Base-by-base conservation (phyloP, 148 eudicot genomes). In the Cornus controversa region DNA sequence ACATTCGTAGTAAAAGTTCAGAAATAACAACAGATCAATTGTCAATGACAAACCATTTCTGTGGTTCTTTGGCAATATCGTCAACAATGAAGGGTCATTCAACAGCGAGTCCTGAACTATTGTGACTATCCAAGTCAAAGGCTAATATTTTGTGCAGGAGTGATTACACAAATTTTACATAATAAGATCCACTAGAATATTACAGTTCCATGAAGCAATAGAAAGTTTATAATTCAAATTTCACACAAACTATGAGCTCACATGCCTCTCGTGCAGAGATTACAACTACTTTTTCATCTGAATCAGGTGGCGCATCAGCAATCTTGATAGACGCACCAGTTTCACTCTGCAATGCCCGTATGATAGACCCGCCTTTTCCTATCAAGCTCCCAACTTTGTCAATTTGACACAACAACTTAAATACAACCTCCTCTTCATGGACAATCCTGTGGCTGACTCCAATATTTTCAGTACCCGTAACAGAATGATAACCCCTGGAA, bases 191-290 rank as follows among this genome's bases (percentile, higher is more conserved):
- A 16, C 11, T 4, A 47, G 34, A 42, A 71, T 25, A 24, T 69
- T 37, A 36, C 27, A 69, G 71, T 31, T 24, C n/a, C n/a, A n/a
- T 20, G 42, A 4, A 29, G 1, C 26, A 50, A 20, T 25, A 29
- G 71, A 47, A 75, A 50, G 20, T 66, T 16, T 26, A n/a, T n/a
- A n/a, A n/a, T n/a, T n/a, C n/a, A n/a, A n/a, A n/a, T n/a, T n/a
- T n/a, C n/a, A n/a, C n/a, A 75, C 66, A 66, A 60, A 50, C 25
- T 10, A 25, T 63, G 53, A 58, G 74, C 47, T 42, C 65, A 82
- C 90, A 80, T 87, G 79, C 93, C 93, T 90, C 92, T 74, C 86
- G 82, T 74, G 90, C 85, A 25, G 89, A 87, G 77, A 90, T 84
- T 68, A 79, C 65, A 37, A 90, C 90, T 54, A 89, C 74, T 29